Evolutionary conservation across 306 rosid genomes (phyloP).

Genomic region (Pyrus communis): DNA sequence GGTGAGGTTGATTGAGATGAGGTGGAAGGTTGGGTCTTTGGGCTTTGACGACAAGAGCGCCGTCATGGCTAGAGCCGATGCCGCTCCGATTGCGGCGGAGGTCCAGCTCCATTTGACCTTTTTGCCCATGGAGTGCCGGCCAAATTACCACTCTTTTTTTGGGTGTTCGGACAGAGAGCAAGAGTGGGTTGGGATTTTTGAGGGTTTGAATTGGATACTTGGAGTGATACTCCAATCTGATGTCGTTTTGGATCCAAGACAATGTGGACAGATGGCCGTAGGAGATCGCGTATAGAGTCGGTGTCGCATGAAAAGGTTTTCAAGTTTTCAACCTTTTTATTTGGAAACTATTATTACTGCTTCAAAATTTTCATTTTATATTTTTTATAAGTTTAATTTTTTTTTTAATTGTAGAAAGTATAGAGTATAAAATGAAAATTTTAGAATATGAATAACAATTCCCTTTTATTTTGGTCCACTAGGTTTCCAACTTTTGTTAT

Average conservation of each 20-base stretch:
- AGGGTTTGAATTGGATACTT: not conserved
- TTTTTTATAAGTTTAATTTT: too few species aligned
- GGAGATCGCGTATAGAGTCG: not conserved
- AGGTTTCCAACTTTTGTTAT: too few species aligned
- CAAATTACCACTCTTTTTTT: not conserved
- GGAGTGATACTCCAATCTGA: not conserved
- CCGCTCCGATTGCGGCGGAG: conserved; percentile 69
- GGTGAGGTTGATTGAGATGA: conserved; percentile 69
- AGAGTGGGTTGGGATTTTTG: not conserved
- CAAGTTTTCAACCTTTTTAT: too few species aligned
- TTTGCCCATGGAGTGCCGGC: conserved; percentile 14
- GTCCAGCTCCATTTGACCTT: conserved; percentile 59
- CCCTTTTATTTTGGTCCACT: too few species aligned
- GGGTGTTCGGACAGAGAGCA: not conserved
- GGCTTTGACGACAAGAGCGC: conserved; percentile 55
- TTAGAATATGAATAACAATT: too few species aligned
- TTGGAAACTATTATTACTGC: too few species aligned
- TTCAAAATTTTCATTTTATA: too few species aligned
- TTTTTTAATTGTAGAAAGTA: too few species aligned
- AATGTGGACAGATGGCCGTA: not conserved
- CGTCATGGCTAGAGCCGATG: conserved; percentile 56
- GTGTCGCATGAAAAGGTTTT: too few species aligned
- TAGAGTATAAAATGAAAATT: too few species aligned
- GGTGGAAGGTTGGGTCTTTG: conserved; percentile 68
- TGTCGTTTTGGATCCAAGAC: not conserved